A percentile compares a stretch with the other conserved stretches of the same genome.
Evolutionary conservation across 257 asterid genomes (phyloP).

Genomic region (Nyctanthes arbortristis): DNA sequence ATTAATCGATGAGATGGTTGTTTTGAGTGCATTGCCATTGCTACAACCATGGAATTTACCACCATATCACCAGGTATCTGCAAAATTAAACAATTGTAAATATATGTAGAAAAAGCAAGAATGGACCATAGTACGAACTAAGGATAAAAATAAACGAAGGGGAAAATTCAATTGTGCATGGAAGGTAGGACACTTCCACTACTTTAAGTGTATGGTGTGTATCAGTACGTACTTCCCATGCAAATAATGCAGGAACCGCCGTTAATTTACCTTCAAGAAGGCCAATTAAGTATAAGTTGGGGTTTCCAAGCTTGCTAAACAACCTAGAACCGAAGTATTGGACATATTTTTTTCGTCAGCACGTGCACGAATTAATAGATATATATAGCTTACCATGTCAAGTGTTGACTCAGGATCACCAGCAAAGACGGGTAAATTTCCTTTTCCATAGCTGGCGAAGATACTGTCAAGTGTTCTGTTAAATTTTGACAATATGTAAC

Average conservation of each 20-base stretch:
- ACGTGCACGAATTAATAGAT: too few relatives aligned
- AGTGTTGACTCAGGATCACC: conserved; percentile 27
- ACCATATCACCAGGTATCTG: conserved; percentile 3
- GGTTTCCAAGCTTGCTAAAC: too few relatives aligned
- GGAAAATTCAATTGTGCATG: neutral
- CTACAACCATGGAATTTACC: conserved; percentile 15
- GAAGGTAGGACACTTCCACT: too few relatives aligned
- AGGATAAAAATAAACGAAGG: neutral
- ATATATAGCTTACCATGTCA: conserved; percentile 23
- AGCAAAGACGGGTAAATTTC: conserved; percentile 15
- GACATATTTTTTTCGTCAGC: too few relatives aligned
- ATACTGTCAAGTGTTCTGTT: conserved; percentile 35
- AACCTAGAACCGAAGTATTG: too few relatives aligned
- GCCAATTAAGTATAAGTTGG: too few relatives aligned
- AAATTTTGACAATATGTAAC: neutral
- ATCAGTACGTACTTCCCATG: too few relatives aligned
- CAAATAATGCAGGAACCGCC: too few relatives aligned
- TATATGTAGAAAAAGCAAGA: neutral
- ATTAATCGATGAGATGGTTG: neutral
- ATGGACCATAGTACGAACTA: neutral
- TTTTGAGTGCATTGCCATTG: conserved; percentile 10
- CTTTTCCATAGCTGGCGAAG: conserved; percentile 29
- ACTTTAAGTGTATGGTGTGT: too few relatives aligned
- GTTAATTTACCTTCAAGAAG: too few relatives aligned
- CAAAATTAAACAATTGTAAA: neutral